Evolutionary conservation across 331 rosid species (phyloP), one percentile per base, ranked within the genome.

Genomic region (Pyrus hybrid): DNA sequence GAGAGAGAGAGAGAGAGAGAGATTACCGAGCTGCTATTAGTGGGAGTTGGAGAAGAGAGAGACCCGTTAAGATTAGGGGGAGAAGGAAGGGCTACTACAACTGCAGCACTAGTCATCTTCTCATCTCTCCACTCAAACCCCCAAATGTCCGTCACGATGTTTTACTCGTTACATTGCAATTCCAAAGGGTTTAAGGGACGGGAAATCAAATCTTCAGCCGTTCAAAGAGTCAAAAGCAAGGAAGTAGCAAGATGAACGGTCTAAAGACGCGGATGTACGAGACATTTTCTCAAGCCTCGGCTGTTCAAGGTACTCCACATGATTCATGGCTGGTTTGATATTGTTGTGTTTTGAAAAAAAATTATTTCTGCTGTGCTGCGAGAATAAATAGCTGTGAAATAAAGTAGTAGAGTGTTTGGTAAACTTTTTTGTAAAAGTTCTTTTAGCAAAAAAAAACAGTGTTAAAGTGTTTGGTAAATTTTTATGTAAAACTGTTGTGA

Each of bases 31-130:
- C 26, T 65, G 67, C 26, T 65, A 26, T 4, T 11, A 33, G 26
- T 71, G 79, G 78, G 56, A 72, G 67, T 29, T 72, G 86, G 76
- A 57, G 67, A 47, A 70, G 78, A 73, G 72, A 70, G 68, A 80
- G 78, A 71, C 29, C 37, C 71, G 70, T 43, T 72, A n/a, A 80
- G 81, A 68, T 56, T 22, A 25, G 80, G 80, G 69, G 76, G 78
- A 33, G 79, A 71, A 71, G 80, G 78, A 22, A 88, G 73, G 51
- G 78, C 53, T 37, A 82, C 53, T 37, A 82, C 63, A 13, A 74
- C 68, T 64, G 78, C 83, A 45, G 8, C 60, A 9, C 14, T 76
- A 37, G 76, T 83, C 90, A 87, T 89, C 84, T 28, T 79, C 77
- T 60, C 62, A 57, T 35, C 76, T 23, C 67, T 16, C 35, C 56